A percentile compares a stretch with the other conserved stretches of the same genome.
Evolutionary conservation across 331 rosid species (phyloP).

Genomic region (Arachis monticola): DNA sequence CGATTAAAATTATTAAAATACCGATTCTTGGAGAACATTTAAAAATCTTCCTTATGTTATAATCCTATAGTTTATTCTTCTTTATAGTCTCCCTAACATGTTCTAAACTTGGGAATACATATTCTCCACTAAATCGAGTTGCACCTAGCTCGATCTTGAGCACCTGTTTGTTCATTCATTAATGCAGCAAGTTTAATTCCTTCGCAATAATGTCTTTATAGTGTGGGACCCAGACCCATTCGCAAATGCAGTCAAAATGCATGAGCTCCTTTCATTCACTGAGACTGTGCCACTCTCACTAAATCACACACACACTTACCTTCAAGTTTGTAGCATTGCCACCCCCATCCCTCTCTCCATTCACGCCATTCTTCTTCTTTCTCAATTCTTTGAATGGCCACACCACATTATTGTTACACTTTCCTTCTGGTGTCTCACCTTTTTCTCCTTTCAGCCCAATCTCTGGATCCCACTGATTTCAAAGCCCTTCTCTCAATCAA

Average conservation of each 20-base stretch:
- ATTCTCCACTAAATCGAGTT: neutral
- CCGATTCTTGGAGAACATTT: no score
- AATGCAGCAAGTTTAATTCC: constrained; percentile 38
- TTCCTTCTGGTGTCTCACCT: neutral
- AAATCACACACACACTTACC: neutral
- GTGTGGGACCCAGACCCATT: constrained; percentile 38
- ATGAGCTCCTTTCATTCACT: constrained; percentile 29
- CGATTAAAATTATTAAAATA: no score
- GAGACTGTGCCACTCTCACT: neutral
- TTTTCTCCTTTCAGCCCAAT: neutral
- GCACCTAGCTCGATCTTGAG: neutral
- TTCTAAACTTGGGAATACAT: constrained; percentile 1
- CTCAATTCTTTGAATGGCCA: constrained; percentile 34
- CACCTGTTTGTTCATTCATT: constrained; percentile 26
- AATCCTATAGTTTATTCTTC: neutral
- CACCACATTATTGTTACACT: neutral
- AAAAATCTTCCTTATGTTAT: neutral
- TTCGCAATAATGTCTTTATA: constrained; percentile 32
- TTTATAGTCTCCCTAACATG: neutral
- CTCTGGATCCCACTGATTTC: constrained; percentile 50
- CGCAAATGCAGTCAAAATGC: constrained; percentile 35
- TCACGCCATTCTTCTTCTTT: neutral
- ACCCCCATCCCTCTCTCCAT: neutral
- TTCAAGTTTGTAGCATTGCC: neutral
- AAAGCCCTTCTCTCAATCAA: constrained; percentile 56